Percentiles rank a stretch among this genome's conserved stretches.
phyloP scores from a whole-genome alignment of 768 basidiomycete species.

The Phaeotremella fagi region DNA sequence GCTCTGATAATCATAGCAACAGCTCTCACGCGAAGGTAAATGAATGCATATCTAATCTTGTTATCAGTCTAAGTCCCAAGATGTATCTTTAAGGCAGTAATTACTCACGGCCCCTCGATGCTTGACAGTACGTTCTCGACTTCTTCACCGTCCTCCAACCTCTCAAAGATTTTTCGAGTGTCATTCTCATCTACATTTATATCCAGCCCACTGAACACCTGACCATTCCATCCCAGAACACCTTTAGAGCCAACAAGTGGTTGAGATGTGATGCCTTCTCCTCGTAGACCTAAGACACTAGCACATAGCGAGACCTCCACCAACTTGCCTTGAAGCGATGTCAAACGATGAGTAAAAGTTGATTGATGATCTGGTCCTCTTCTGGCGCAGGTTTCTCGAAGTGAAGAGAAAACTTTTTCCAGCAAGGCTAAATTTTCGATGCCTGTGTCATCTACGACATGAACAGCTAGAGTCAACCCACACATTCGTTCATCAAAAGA shows the following conservation, averaged over 20 bases:
- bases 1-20: too few species aligned
- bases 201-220: conserved; percentile 42
- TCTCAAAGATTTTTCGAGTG: conserved; percentile 22
- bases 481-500: too few species aligned
- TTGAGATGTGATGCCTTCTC: conserved; percentile 28
- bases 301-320: conserved; percentile 30
- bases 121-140: conserved; percentile 17
- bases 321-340: background rate
- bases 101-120: conserved; percentile 45
- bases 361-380: conserved; percentile 29
- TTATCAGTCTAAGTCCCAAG: too few species aligned
- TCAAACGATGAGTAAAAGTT: conserved; percentile 3
- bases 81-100: too few species aligned
- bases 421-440: too few species aligned
- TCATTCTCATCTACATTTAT: conserved; percentile 35
- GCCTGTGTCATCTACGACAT: too few species aligned
- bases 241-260: conserved; percentile 36
- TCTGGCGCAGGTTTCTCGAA: conserved; percentile 7
- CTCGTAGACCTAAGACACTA: conserved; percentile 42
- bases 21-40: conserved; percentile 33
- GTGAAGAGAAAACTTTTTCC: conserved; percentile 17
- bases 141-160: conserved; percentile 22
- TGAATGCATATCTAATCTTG: conserved; percentile 38
- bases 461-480: conserved; percentile 28
- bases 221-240: conserved; percentile 46